Base-by-base conservation (phyloP, 1,139 yeast species). In the Candida labiduridarum region DNA sequence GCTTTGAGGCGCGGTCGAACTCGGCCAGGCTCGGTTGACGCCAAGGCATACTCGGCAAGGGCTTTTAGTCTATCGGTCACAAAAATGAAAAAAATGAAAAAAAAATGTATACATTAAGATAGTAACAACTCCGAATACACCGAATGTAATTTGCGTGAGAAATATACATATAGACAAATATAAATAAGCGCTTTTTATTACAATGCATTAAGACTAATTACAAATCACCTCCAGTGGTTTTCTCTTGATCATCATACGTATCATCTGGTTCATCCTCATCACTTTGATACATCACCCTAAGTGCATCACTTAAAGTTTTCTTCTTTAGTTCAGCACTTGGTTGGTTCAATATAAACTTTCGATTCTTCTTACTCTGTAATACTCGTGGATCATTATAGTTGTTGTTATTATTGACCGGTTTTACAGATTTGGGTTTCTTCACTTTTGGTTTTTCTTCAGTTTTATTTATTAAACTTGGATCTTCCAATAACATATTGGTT, bases 181-280 rank as follows among this genome's bases (percentile, higher is more conserved):
- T 19, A 19, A 19, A 19, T 19, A 19, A 19, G 4, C 22, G 22
- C 4, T 19, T 19, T 19, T 4, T 19, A 19, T 19, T 19, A 19
- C 22, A 19, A 19, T 19, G 22, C 22, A 3, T 19, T n/a, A n/a
- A 22, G 29, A 25, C 29, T 4, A 25, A 25, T 25, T 25, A 25
- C 29, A 36, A 36, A 36, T 36, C 41, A 11, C 18, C 57, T 0
- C 78, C 75, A 5, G 71, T 64, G 4, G 78, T 71, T 49, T 63
- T 63, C 51, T 86, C 95, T 35, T 86, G 87, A 42, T 87, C 96
- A 48, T 82, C 87, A 61, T 89, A 89, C 0, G 96, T 88, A 59
- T 90, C 96, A 63, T 89, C 97, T 2, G 88, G 84, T 56, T 88
- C 96, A 59, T 81, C 85, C 59, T 88, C 96, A 54, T 87, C 94